These are phyloP conservation scores for Trichoderma pleuroti DNA, from an alignment of 2,329 filamentous ascomycete genomes.

Conservation along the genomic window DNA sequence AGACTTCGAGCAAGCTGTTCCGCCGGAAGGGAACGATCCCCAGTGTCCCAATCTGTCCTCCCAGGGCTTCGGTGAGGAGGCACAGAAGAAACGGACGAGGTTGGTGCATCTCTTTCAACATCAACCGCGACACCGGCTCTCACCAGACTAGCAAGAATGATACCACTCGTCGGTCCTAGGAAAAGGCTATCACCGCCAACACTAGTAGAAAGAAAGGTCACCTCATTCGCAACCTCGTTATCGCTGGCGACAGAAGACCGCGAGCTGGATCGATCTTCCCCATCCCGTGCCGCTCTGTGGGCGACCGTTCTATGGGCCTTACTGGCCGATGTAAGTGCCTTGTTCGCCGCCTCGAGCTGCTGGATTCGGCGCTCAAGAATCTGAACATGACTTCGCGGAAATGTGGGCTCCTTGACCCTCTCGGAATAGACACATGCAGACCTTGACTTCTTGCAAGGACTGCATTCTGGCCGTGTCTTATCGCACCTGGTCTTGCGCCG, in stretches of 20 bases:
- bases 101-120: constrained; percentile 19
- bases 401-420: constrained; percentile 29
- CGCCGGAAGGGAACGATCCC: constrained; percentile 29
- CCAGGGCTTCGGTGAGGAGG: constrained; percentile 20
- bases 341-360: constrained; percentile 33
- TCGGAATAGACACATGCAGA: constrained; percentile 34
- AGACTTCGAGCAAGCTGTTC: constrained; percentile 35
- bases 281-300: constrained; percentile 3
- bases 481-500: constrained; percentile 41
- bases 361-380: constrained; percentile 34
- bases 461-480: constrained; percentile 36
- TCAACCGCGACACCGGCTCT: constrained; percentile 20
- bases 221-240: constrained; percentile 37
- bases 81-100: constrained; percentile 5
- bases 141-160: constrained; percentile 40
- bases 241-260: constrained; percentile 2
- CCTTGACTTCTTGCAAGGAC: constrained; percentile 34
- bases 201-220: constrained; percentile 41
- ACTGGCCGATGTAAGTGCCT: constrained; percentile 21
- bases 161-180: constrained; percentile 39
- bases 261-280: neutral
- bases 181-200: constrained; percentile 42
- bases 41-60: neutral
- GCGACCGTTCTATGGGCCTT: constrained; percentile 19
- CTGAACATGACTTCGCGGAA: constrained; percentile 32